Percentiles rank a stretch among this genome's conserved stretches.
Evolutionary conservation across 176 grass and related monocot species (phyloP).

Genomic region (Triticum timopheevii): DNA sequence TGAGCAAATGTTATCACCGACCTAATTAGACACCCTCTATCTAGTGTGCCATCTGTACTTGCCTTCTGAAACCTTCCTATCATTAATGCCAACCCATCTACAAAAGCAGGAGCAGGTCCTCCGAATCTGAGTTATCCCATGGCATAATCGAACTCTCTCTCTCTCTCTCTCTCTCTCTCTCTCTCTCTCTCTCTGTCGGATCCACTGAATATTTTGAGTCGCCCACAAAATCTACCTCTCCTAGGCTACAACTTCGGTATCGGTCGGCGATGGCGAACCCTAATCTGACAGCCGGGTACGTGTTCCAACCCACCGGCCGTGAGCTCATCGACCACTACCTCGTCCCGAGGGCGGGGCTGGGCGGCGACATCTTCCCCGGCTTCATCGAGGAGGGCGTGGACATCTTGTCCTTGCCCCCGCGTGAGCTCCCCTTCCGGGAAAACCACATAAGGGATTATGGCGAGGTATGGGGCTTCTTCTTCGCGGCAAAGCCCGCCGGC

Average conservation of each 20-base stretch:
- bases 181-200: too few species aligned
- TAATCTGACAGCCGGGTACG: background rate
- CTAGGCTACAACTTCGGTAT: background rate
- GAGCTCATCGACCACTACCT: background rate
- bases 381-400: background rate
- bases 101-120: too few species aligned
- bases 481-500: background rate
- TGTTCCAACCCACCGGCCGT: background rate
- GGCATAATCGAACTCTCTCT: too few species aligned
- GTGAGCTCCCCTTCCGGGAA: background rate
- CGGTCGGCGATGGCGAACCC: background rate
- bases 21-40: too few species aligned
- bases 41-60: too few species aligned
- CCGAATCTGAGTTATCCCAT: too few species aligned
- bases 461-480: constrained; percentile 8
- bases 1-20: too few species aligned
- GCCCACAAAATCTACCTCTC: background rate
- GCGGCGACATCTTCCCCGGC: background rate
- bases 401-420: background rate
- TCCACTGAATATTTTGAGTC: too few species aligned
- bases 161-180: too few species aligned
- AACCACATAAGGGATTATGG: background rate
- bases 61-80: too few species aligned
- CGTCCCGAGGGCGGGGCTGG: background rate
- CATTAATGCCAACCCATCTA: too few species aligned